A percentile compares a stretch with the other conserved stretches of the same genome.
Conservation (phyloP, 2,329 filamentous ascomycete genomes). For the Aspergillus hortae region DNA sequence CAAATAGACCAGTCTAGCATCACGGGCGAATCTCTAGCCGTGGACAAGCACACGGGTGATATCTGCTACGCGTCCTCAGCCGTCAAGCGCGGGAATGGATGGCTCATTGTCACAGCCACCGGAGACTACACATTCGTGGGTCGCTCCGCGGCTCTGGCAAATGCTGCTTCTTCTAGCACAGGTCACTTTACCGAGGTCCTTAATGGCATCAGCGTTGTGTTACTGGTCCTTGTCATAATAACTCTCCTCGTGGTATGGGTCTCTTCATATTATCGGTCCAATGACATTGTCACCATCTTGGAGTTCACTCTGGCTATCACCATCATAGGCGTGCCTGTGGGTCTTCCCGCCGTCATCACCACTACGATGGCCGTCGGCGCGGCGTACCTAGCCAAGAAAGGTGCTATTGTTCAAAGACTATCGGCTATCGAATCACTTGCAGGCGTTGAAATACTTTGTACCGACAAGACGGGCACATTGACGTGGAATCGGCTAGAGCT, state of each 20-base stretch:
- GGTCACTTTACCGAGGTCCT: slow-evolving; percentile 92
- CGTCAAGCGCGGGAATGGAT: slow-evolving; percentile 86
- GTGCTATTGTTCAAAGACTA: slow-evolving; percentile 90
- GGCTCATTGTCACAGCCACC: slow-evolving; percentile 76
- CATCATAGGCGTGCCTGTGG: slow-evolving; percentile 87
- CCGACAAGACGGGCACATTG: slow-evolving; percentile 89
- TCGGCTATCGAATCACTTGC: slow-evolving; percentile 88
- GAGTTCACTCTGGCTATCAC: slow-evolving; percentile 84
- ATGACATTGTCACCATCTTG: slow-evolving; percentile 73
- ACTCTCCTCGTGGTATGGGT: slow-evolving; percentile 83
- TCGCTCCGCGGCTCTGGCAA: slow-evolving; percentile 81
- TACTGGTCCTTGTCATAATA: slow-evolving; percentile 75
- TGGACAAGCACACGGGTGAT: slow-evolving; percentile 81
- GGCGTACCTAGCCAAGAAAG: slow-evolving; percentile 85
- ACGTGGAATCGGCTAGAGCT: slow-evolving; percentile 94
- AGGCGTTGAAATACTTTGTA: slow-evolving; percentile 90
- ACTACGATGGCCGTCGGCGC: slow-evolving; percentile 94
- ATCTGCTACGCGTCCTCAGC: slow-evolving; percentile 80
- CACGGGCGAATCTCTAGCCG: slow-evolving; percentile 86
- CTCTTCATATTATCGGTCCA: slow-evolving; percentile 82
- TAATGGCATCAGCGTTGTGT: slow-evolving; percentile 77
- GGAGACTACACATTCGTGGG: slow-evolving; percentile 90
- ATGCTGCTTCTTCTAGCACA: slow-evolving; percentile 66
- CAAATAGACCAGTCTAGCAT: slow-evolving; percentile 92
- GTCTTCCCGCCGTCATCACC: slow-evolving; percentile 88